Evolutionary conservation across 2,329 filamentous ascomycete genomes (phyloP), one percentile per base, ranked within the genome.

Genomic region (Hortaea sp.): DNA sequence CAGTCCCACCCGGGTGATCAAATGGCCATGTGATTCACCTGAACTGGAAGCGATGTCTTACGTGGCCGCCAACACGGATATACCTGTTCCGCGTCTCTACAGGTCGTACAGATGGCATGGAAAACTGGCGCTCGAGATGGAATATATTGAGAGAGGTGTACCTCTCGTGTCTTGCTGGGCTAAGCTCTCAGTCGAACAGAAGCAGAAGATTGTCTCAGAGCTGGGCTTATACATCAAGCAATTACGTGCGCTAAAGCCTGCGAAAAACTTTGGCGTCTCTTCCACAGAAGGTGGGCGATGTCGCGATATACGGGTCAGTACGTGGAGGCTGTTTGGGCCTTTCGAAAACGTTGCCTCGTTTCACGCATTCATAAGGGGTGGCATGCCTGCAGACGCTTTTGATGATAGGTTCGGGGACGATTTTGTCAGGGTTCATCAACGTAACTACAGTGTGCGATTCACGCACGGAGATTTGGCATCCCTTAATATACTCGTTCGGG

Each of bases 391-490:
- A 11, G 9, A 9, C 10, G 7, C 13, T 6, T 11, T 29, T 9
- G 20, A n/a, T 7, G 38, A 39, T 10, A 39, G 11, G 38, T 39
- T 39, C 5, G 39, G 39, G 6, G 9, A 27, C 10, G 13, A 28
- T 9, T 12, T 41, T 9, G 27, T 20, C 10, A 6, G 13, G 3
- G 10, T n/a, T 39, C 37, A 39, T 27, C 7, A 7, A 7, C 37
- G 37, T 10, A 20, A 35, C 11, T 43, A 43, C 13, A 27, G 11
- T 11, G 11, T 10, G 7, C 42, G 42, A 12, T 69, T 77, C 47
- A 72, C 72, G 1, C 73, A 77, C 59, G 66, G 68, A 1, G 73
- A 78, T 55, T 61, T 78, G 4, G 66, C 64, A 49, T 63, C 62
- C 20, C 54, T 53, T 12, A 73, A 74, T 48, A 68, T 74, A 39